Evolutionary conservation across 768 basidiomycete species (phyloP), one percentile per base, ranked within the genome.

Genomic region (Suillus weaverae): DNA sequence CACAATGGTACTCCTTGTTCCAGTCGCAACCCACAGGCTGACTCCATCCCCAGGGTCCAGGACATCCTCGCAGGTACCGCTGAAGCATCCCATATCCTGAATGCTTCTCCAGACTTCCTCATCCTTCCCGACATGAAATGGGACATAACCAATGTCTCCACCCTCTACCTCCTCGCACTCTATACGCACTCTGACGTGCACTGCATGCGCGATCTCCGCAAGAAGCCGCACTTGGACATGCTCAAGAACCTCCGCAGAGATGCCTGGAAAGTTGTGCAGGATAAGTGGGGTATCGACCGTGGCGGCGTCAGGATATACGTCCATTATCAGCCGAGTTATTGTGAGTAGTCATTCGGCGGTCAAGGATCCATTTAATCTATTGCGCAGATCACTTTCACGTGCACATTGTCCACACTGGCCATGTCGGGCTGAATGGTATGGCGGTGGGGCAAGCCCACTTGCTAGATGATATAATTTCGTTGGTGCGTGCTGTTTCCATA

Each of bases 81-180:
- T 5, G 95, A 98, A 75, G 83, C 84, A 22, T 84, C 89, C 18
- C 87, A 89, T 51, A 75, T 98, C 30, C 77, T 97, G 22, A 89
- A 83, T 71, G 84, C 88, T 2, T 83, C 81, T 14, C 75, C 84
- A 0, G 81, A 84, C 6, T 97, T 91, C 71, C 68, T 97, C 44
- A 88, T 99, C 62, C 77, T 97, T 0, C 97, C 97, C 0, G 97
- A 99, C 77, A 91, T 97, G 87, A 99, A 98, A 79, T 99, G 97
- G 97, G 95, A 99, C 73, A 83, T 88, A 35, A 84, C 80, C 30
- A 91, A 87, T 0, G 68, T 91, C n/a, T 74, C 75, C 0, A 85
- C 92, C 1, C 81, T 99, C 61, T 99, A 99, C 75, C 88, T 99
- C 64, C 80, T 95, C 44, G 94, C 91, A 0, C 84, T 99, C 64